Base-by-base conservation (phyloP, 805 yeast genomes). In the Candida insectalens region DNA sequence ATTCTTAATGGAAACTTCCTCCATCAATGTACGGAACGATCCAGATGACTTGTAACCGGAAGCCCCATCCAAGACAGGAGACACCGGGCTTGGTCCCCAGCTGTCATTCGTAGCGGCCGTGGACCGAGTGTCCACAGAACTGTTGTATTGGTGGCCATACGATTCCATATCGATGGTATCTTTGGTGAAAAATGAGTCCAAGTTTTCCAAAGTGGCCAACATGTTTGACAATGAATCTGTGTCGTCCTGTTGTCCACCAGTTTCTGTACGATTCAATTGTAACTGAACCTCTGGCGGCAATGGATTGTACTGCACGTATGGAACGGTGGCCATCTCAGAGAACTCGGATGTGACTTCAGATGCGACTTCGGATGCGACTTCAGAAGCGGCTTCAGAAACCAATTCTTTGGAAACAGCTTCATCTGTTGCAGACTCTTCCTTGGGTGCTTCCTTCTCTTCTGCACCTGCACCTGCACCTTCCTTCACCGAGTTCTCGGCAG, bases 161-260 rank as follows among this genome's bases (percentile, higher is more conserved):
- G 45, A 38, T 4, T 44, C 46, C 6, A 49, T 32, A 22, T 49
- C 58, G 36, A 49, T 42, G 12, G 47, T 40, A 28, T 74, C 81
- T 37, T 77, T 81, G 0, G 94, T 82, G 57, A 87, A 87, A 50
- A 87, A 87, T 7, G 89, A 79, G 49, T 87, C 95, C 44, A 87
- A 65, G 44, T 84, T 87, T 48, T 87, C 95, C 42, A 87, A 63
- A 9, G 92, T 92, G 2, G 94, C 94, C 78, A 94, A 81, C 83
- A 87, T 84, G 49, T 85, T 81, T 48, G 88, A 82, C 46, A 87
- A 64, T 0, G 94, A 79, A 37, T 79, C 85, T 23, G 68, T 74
- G 35, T 74, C 85, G 3, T 63, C 70, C n/a, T 42, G 49, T 26
- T 42, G 43, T 19, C 41, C 49, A 53, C 43, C 37, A 57, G 62